Evolutionary conservation across 2,329 filamentous ascomycete species (phyloP).

Genomic region (Anthostomella pinea): DNA sequence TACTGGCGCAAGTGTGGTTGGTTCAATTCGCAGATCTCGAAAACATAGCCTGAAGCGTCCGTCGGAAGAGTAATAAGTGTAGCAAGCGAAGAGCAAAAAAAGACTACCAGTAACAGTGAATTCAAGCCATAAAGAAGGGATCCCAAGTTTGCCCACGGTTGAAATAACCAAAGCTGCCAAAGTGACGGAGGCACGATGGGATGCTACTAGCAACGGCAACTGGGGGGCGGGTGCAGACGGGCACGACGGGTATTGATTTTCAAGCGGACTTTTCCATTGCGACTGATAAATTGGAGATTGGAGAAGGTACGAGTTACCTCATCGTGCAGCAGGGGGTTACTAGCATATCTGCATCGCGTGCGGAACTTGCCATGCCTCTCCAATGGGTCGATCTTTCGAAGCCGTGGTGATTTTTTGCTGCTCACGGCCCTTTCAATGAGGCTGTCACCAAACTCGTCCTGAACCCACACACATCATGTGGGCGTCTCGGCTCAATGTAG

Average conservation of each 20-base stretch:
- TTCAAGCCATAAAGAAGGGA: slow-evolving; percentile 24
- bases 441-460: background rate
- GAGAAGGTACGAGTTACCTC: slow-evolving; percentile 7
- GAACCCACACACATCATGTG: slow-evolving; percentile 23
- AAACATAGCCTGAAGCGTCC: too few relatives aligned
- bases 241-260: slow-evolving; percentile 26
- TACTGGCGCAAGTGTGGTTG: too few relatives aligned
- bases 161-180: too few relatives aligned
- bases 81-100: slow-evolving; percentile 5
- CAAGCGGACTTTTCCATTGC: slow-evolving; percentile 16
- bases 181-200: too few relatives aligned
- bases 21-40: background rate
- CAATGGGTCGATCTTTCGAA: too few relatives aligned
- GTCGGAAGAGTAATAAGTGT: slow-evolving; percentile 5
- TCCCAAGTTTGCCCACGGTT: slow-evolving; percentile 10
- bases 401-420: background rate
- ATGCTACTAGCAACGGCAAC: too few relatives aligned
- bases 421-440: background rate
- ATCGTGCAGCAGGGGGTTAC: slow-evolving; percentile 11
- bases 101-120: slow-evolving; percentile 17
- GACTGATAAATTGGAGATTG: slow-evolving; percentile 13
- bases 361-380: too few relatives aligned
- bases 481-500: slow-evolving; percentile 24
- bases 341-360: background rate
- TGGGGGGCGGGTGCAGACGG: slow-evolving; percentile 9